Evolutionary conservation across 2,329 filamentous ascomycete species (phyloP).

Genomic region (Ascochyta rabiei): DNA sequence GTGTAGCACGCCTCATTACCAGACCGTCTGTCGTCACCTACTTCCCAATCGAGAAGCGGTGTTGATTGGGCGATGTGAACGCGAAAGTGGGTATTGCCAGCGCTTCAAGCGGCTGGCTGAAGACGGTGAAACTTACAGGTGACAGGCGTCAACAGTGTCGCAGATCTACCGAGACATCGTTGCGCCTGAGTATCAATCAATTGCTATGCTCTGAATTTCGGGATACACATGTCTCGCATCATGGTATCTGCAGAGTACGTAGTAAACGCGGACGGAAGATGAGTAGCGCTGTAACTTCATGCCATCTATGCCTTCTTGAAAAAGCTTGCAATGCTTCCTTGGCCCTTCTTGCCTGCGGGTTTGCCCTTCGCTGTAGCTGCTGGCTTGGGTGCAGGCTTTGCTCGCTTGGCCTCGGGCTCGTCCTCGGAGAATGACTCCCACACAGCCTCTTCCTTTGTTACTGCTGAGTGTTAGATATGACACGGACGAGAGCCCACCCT

Average conservation of each 20-base stretch:
- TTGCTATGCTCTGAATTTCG: neutral
- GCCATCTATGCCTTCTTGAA: constrained; percentile 73
- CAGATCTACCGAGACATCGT: neutral
- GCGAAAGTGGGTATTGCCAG: neutral
- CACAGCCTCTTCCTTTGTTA: constrained; percentile 80
- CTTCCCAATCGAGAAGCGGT: neutral
- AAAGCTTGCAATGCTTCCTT: constrained; percentile 91
- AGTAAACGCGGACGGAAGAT: neutral
- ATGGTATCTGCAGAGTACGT: neutral
- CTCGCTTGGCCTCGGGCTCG: constrained; percentile 67
- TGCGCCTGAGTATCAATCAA: neutral
- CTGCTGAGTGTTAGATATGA: constrained; percentile 54
- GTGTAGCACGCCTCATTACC: neutral
- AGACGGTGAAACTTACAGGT: neutral
- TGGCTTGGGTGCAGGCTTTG: constrained; percentile 52
- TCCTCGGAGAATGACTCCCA: constrained; percentile 97
- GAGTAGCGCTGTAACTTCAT: neutral
- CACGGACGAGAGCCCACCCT: neutral
- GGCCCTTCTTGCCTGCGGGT: constrained; percentile 56
- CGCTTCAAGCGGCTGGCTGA: neutral
- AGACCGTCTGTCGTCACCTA: neutral
- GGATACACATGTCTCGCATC: neutral
- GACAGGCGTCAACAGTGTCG: neutral
- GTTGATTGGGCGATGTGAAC: neutral
- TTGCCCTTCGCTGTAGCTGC: constrained; percentile 59